Conservation (phyloP, 1,284 basidiomycete species). For the Papiliotrema flavescens region DNA sequence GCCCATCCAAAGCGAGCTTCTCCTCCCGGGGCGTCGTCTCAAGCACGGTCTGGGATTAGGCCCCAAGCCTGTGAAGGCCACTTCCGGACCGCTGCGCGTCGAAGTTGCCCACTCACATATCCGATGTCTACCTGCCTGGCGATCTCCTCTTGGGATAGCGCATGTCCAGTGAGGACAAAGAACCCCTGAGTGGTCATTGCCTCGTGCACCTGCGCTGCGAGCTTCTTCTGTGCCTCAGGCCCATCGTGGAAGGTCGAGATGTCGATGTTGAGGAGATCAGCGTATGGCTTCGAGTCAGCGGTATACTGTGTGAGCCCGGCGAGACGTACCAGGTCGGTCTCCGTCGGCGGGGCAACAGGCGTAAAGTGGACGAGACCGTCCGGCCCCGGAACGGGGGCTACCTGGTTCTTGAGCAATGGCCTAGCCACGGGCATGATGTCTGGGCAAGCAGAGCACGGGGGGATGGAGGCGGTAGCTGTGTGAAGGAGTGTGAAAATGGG, state of each 20-base stretch:
- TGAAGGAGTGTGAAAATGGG: no score
- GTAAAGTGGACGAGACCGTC: background rate
- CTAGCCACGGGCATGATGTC: background rate
- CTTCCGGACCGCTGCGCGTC: no score
- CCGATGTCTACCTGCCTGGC: slow-evolving; percentile 23
- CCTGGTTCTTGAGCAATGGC: background rate
- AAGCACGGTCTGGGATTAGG: slow-evolving; percentile 14
- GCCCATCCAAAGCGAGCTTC: slow-evolving; percentile 11
- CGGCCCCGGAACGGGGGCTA: background rate
- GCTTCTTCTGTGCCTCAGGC: slow-evolving; percentile 4
- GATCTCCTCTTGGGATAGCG: slow-evolving; percentile 16
- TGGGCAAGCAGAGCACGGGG: no score
- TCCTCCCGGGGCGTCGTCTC: slow-evolving; percentile 19
- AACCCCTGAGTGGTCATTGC: slow-evolving; percentile 24
- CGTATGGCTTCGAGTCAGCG: slow-evolving; percentile 11
- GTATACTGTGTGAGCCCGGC: background rate
- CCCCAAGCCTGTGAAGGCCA: background rate
- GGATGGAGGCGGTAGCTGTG: no score
- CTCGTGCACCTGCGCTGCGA: slow-evolving; percentile 10
- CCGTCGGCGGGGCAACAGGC: background rate
- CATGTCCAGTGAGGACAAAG: slow-evolving; percentile 15
- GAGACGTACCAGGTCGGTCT: background rate
- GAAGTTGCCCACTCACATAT: slow-evolving; percentile 12
- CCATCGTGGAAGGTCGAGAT: slow-evolving; percentile 16
- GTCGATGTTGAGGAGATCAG: slow-evolving; percentile 19